Conservation (phyloP, 2,329 filamentous ascomycete genomes). For the Talaromyces sp. region DNA sequence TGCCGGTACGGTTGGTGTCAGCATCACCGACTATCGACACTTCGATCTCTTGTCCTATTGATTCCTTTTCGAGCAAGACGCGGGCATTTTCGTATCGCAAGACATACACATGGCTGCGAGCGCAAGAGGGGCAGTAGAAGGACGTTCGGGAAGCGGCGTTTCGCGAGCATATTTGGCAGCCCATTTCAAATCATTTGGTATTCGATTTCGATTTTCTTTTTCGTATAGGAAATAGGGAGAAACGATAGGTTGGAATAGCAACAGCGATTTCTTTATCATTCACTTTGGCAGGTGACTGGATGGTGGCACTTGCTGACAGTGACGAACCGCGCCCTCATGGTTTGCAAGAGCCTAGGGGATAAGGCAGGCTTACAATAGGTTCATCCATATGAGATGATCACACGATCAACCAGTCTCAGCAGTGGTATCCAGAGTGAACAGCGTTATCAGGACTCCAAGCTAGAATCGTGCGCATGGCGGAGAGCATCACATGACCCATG, state of each 20-base stretch:
- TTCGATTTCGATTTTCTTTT: background rate
- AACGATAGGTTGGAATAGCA: background rate
- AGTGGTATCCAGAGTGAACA: background rate
- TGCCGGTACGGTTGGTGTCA: background rate
- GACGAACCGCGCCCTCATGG: background rate
- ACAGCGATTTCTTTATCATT: background rate
- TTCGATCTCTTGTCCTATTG: slow-evolving; percentile 41
- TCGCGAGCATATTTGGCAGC: slow-evolving; percentile 62
- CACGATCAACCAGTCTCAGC: background rate
- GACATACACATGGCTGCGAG: slow-evolving; percentile 63
- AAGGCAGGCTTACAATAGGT: background rate
- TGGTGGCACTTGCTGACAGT: background rate
- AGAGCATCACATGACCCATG: background rate
- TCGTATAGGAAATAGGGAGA: background rate
- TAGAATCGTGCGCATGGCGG: background rate
- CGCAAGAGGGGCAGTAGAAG: slow-evolving; percentile 66
- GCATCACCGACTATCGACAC: slow-evolving; percentile 16
- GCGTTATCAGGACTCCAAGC: background rate
- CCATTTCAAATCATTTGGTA: slow-evolving; percentile 45
- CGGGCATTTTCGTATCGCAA: slow-evolving; percentile 57
- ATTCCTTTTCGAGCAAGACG: slow-evolving; percentile 60
- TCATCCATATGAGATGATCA: background rate
- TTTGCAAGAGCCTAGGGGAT: background rate
- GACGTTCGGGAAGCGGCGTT: slow-evolving; percentile 53
- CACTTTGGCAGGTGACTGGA: background rate